phyloP scores from a whole-genome alignment of 371 early-diverging fungal genomes.

The Cokeromyces recurvatus region DNA sequence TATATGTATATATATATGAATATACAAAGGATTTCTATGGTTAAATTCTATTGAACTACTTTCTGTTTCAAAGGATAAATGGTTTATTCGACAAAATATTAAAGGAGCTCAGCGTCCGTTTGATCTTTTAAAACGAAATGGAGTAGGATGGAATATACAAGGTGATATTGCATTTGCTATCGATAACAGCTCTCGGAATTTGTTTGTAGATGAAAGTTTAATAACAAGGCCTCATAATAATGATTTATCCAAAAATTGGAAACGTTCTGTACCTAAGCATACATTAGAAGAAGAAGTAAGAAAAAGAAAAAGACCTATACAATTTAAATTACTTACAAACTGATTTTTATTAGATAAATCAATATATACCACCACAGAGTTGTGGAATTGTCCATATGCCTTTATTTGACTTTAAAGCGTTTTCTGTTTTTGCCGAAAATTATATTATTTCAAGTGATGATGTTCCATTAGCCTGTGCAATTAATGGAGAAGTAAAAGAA shows the following conservation, averaged over 20 bases:
- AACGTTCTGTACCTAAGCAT: conserved; percentile 10
- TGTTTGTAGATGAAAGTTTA: conserved; percentile 42
- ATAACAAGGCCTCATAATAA: conserved; percentile 11
- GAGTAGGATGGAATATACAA: conserved; percentile 65
- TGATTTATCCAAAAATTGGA: conserved; percentile 24
- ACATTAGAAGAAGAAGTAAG: conserved; percentile 29
- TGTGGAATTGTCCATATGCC: conserved; percentile 63
- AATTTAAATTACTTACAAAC: no score
- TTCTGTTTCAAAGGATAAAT: conserved; percentile 78
- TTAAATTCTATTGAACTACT: conserved; percentile 57
- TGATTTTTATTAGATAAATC: conserved; percentile 23
- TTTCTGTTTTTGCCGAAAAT: conserved; percentile 63
- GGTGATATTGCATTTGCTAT: conserved; percentile 70
- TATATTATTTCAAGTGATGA: conserved; percentile 48
- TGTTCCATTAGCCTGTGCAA: conserved; percentile 55
- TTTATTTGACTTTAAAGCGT: conserved; percentile 64
- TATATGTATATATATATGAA: no score
- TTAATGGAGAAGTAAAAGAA: conserved; percentile 58
- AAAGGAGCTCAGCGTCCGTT: conserved; percentile 44
- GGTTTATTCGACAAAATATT: conserved; percentile 56
- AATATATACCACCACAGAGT: conserved; percentile 49
- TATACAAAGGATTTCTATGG: conserved; percentile 75
- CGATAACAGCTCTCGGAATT: conserved; percentile 29
- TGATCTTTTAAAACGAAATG: conserved; percentile 46
- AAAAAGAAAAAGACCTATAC: no score